Evolutionary conservation across 1,139 yeast genomes (phyloP).

Genomic region (Geotrichum bryndzae): DNA sequence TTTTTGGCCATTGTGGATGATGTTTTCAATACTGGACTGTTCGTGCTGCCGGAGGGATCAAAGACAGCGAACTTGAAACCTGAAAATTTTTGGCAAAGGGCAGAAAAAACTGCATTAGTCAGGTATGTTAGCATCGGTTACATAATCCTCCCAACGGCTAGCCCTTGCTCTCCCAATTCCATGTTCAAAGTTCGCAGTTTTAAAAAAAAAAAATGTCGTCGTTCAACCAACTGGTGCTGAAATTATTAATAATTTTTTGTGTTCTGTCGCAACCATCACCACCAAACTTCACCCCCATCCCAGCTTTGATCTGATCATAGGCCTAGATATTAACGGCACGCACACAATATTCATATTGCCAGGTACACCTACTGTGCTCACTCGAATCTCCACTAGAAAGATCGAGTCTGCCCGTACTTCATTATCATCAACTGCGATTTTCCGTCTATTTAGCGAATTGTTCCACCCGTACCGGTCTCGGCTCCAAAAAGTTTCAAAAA

Average conservation of each 20-base stretch:
- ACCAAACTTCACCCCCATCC: not conserved
- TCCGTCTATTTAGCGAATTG: not conserved
- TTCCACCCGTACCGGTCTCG: not conserved
- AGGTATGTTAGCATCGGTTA: not conserved
- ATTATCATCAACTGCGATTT: not conserved
- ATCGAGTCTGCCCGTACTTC: not conserved
- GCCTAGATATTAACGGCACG: not conserved
- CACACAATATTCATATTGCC: not conserved
- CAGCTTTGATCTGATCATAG: not conserved
- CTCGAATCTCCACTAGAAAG: not conserved
- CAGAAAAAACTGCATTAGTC: not conserved
- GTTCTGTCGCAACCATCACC: not conserved
- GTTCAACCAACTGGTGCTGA: not conserved
- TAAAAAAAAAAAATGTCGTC: not conserved
- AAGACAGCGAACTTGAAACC: not conserved
- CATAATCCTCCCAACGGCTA: not conserved
- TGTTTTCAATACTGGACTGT: not conserved
- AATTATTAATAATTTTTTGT: not conserved
- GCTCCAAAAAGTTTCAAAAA: not conserved
- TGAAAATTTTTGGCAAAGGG: not conserved
- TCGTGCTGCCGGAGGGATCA: not conserved
- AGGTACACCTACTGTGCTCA: not conserved
- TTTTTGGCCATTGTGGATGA: conserved; percentile 1
- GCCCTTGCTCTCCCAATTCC: not conserved
- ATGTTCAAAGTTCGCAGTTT: not conserved